These are phyloP conservation scores for Wickerhamiella azymoides DNA, from an alignment of 805 yeast species.

Conservation along the genomic window DNA sequence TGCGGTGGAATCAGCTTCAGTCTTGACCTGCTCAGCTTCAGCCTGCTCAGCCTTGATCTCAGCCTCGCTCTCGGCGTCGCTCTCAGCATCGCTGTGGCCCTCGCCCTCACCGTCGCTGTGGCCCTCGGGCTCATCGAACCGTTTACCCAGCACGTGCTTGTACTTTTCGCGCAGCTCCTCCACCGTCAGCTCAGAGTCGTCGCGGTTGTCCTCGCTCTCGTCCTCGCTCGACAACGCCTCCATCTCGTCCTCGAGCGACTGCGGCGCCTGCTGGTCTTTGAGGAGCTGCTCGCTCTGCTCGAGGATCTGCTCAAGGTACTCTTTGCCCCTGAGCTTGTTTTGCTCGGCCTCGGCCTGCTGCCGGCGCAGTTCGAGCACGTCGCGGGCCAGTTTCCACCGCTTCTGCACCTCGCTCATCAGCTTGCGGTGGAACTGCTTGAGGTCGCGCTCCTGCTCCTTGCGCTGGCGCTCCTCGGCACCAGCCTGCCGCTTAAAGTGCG, in stretches of 20 bases:
- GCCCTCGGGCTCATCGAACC: slow-evolving; percentile 4
- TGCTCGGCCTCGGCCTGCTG: slow-evolving; percentile 53
- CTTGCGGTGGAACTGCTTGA: slow-evolving; percentile 58
- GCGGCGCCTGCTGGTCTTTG: slow-evolving; percentile 28
- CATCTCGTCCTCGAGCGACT: slow-evolving; percentile 45
- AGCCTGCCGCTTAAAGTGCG: slow-evolving; percentile 68
- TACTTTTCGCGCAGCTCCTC: slow-evolving; percentile 47
- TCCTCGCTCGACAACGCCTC: slow-evolving; percentile 17
- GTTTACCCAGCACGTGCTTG: slow-evolving; percentile 25
- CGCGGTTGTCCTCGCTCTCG: slow-evolving; percentile 18
- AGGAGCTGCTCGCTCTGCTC: slow-evolving; percentile 83
- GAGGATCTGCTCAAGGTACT: slow-evolving; percentile 72
- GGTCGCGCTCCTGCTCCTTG: slow-evolving; percentile 59
- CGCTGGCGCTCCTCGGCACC: slow-evolving; percentile 79
- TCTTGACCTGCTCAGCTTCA: no score
- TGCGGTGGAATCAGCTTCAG: no score
- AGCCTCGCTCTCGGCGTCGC: slow-evolving; percentile 22
- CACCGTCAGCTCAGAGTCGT: slow-evolving; percentile 39
- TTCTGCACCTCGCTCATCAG: slow-evolving; percentile 76
- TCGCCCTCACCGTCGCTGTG: slow-evolving; percentile 12
- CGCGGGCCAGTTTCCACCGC: slow-evolving; percentile 83
- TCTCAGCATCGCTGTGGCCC: slow-evolving; percentile 18
- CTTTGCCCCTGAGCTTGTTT: slow-evolving; percentile 68
- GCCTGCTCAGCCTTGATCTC: no score
- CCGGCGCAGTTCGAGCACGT: slow-evolving; percentile 55